Base-by-base conservation (phyloP, 768 basidiomycete species). In the Boletus coccyginus region DNA sequence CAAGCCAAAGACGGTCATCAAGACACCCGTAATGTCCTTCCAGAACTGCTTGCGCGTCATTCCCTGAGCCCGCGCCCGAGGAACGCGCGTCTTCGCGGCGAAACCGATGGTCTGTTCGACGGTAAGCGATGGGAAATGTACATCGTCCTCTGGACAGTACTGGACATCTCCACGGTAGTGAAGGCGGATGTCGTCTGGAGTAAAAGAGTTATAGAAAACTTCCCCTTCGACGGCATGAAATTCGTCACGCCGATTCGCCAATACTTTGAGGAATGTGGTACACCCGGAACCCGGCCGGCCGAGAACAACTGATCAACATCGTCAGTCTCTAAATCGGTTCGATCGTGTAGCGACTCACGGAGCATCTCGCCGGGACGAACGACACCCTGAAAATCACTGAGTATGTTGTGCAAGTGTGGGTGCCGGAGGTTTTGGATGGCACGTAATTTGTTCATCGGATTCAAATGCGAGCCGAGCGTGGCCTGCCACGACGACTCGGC, bases 261-360 rank as follows among this genome's bases (percentile, higher is more conserved):
- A 80, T 0, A 81, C 80, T 70, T 93, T 93, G 52, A 97, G 81
- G 47, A 97, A 77, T 0, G 94, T 92, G 31, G 81, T 85, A 68
- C 93, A 95, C 3, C 94, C 93, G 0, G 90, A 85, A 14, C 89
- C 89, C 1, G 93, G 93, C 32, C 91, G 80, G 24, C 93, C 93
- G 27, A 94, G 81, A 12, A 94, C 92, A 16, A 95, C 88, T 89
- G 63, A 6, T 53, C 19, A n/a, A 16, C 5, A 12, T 7, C 36
- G 9, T 65, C 11, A 66, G 40, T 35, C 19, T n/a, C 14, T 5
- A 24, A 2, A 17, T 19, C 19, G 0, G 1, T 48, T 27, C 46
- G 31, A 29, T 33, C 45, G 4, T 50, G 9, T 3, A 41, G 6
- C 12, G 13, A 82, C 88, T 60, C 63, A 85, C 91, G 76, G 6